A percentile compares a stretch with the other conserved stretches of the same genome.
These are phyloP conservation scores for Bacidia rubella DNA, from an alignment of 495 filamentous ascomycete genomes.

Conservation along the genomic window DNA sequence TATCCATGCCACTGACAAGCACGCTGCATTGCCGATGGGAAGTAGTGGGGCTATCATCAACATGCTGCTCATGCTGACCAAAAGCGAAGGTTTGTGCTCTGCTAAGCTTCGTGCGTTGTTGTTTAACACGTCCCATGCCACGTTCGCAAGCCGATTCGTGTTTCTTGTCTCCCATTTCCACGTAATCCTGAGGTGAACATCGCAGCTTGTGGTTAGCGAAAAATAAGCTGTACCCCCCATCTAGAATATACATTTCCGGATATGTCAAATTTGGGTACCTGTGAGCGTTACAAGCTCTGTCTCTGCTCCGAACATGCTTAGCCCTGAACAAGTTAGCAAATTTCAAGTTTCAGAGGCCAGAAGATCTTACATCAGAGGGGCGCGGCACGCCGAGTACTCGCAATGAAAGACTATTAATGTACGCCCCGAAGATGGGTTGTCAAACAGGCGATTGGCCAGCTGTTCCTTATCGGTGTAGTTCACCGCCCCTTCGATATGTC, in stretches of 20 bases:
- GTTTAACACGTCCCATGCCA: constrained; percentile 73
- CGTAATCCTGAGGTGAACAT: constrained; percentile 88
- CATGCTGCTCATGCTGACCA: constrained; percentile 46
- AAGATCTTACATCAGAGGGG: constrained; percentile 65
- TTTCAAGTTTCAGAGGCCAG: neutral
- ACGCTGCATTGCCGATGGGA: constrained; percentile 35
- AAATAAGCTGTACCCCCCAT: constrained; percentile 92
- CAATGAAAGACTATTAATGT: constrained; percentile 89
- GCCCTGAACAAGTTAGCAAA: constrained; percentile 34
- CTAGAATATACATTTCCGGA: constrained; percentile 91
- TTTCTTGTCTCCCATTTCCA: constrained; percentile 84
- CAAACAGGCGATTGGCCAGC: constrained; percentile 65
- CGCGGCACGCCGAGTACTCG: constrained; percentile 94
- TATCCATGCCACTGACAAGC: constrained; percentile 28
- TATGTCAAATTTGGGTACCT: constrained; percentile 79
- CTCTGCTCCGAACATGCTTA: constrained; percentile 70
- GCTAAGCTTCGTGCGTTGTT: constrained; percentile 64
- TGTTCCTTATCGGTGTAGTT: constrained; percentile 94
- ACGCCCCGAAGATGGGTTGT: constrained; percentile 38
- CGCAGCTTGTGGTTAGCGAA: constrained; percentile 60
- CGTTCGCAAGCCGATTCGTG: constrained; percentile 86
- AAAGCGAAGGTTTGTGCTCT: constrained; percentile 93
- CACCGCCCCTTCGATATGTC: constrained; percentile 81
- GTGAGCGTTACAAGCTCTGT: constrained; percentile 69
- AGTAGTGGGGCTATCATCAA: constrained; percentile 72